A percentile compares a stretch with the other conserved stretches of the same genome.
phyloP scores from a whole-genome alignment of 2,329 filamentous ascomycete genomes.

The Aspergillus oerlinghausenensis region DNA sequence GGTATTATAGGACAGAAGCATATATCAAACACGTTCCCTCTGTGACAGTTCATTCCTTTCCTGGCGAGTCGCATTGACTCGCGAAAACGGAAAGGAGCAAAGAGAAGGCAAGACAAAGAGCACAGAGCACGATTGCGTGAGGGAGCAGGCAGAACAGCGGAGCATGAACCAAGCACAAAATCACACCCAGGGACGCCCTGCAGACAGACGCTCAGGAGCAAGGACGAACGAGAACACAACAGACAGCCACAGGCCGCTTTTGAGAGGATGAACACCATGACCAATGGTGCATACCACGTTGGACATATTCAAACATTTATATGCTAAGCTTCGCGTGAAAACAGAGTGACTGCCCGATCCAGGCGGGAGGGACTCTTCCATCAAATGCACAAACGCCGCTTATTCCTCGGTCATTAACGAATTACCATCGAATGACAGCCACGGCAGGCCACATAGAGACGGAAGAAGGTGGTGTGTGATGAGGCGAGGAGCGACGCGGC shows the following conservation, averaged over 20 bases:
- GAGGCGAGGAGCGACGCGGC: slow-evolving; percentile 1
- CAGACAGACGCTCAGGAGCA: not conserved
- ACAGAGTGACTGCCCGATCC: slow-evolving; percentile 4
- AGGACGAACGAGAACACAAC: slow-evolving; percentile 1
- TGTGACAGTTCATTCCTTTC: not conserved
- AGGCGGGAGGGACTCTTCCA: slow-evolving; percentile 10
- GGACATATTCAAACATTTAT: slow-evolving; percentile 15
- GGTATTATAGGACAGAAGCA: not conserved
- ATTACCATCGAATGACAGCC: slow-evolving; percentile 7
- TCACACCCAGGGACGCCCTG: slow-evolving; percentile 4
- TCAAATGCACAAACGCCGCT: slow-evolving; percentile 7
- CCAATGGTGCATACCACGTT: slow-evolving; percentile 10
- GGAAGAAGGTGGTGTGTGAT: not conserved
- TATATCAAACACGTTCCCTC: not conserved
- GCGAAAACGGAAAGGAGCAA: not conserved
- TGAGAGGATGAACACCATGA: slow-evolving; percentile 14
- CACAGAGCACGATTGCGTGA: not conserved
- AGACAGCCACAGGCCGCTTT: slow-evolving; percentile 11
- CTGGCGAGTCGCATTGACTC: not conserved
- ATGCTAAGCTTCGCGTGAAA: slow-evolving; percentile 15
- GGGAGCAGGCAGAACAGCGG: not conserved
- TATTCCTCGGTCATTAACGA: slow-evolving; percentile 12
- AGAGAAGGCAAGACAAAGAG: not conserved
- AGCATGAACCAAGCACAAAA: slow-evolving; percentile 1
- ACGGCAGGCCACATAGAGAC: slow-evolving; percentile 4